Conservation (phyloP, 371 early-diverging fungal genomes). For the Mortierella sp. region DNA sequence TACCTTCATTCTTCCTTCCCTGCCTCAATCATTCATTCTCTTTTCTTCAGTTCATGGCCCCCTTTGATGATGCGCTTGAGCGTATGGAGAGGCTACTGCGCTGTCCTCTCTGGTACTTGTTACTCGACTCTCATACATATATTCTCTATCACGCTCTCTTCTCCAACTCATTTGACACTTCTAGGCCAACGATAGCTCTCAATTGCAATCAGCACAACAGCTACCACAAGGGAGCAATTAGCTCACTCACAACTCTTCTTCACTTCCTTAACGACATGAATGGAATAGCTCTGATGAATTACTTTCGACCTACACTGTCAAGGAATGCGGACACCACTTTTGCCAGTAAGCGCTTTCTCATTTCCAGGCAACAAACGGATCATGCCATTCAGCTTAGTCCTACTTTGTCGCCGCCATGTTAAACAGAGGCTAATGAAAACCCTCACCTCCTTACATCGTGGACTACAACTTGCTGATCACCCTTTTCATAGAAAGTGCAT, state of each 20-base stretch:
- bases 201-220: neutral
- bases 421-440: neutral
- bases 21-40: neutral
- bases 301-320: slow-evolving; percentile 33
- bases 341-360: slow-evolving; percentile 33
- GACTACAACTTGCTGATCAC: neutral
- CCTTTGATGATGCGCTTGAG: slow-evolving; percentile 47
- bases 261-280: neutral
- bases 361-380: neutral
- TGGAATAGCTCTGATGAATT: slow-evolving; percentile 16
- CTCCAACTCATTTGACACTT: neutral
- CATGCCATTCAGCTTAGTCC: neutral
- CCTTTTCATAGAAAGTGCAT: slow-evolving; percentile 36
- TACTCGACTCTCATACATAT: neutral
- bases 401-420: neutral
- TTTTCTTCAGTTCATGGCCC: slow-evolving; percentile 14
- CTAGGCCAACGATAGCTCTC: neutral
- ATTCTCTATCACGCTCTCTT: no score
- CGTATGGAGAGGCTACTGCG: slow-evolving; percentile 30
- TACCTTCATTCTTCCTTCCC: neutral
- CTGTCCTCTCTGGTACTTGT: slow-evolving; percentile 43
- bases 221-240: neutral
- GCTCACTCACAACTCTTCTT: neutral
- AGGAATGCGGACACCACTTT: slow-evolving; percentile 58
- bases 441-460: neutral